Conservation (phyloP, 768 basidiomycete species). For the Psilocybe cyanescens region DNA sequence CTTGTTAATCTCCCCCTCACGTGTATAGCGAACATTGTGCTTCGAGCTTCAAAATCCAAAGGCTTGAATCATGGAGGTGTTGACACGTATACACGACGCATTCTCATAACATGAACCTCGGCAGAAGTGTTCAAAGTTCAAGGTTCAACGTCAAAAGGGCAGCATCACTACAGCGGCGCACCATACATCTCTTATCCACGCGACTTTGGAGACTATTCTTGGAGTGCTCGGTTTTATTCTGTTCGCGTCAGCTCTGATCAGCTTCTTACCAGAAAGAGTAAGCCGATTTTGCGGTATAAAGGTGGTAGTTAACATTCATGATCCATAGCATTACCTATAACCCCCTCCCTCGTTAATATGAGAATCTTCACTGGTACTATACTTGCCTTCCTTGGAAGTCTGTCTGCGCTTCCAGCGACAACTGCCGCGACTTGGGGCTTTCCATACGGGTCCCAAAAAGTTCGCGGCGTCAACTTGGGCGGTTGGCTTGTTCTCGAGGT, state of each 20-base stretch:
- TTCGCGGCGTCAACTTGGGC: slow-evolving; percentile 86
- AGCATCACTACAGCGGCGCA: neutral
- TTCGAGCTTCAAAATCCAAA: neutral
- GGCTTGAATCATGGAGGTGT: neutral
- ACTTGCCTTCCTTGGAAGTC: neutral
- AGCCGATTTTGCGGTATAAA: slow-evolving; percentile 12
- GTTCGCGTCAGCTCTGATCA: slow-evolving; percentile 10
- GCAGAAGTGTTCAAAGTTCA: slow-evolving; percentile 4
- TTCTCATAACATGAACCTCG: slow-evolving; percentile 5
- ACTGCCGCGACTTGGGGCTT: slow-evolving; percentile 53
- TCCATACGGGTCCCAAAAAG: slow-evolving; percentile 72
- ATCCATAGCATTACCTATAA: neutral
- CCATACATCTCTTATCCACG: slow-evolving; percentile 10
- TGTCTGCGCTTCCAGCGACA: slow-evolving; percentile 16
- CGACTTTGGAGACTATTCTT: slow-evolving; percentile 16
- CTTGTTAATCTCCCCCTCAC: slow-evolving; percentile 3
- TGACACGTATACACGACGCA: slow-evolving; percentile 11
- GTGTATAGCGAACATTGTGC: slow-evolving; percentile 11
- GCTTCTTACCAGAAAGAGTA: slow-evolving; percentile 26
- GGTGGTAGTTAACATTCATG: slow-evolving; percentile 2
- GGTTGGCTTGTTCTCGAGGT: slow-evolving; percentile 56
- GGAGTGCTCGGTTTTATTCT: slow-evolving; percentile 12
- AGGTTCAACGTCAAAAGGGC: neutral
- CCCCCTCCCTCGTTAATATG: slow-evolving; percentile 6
- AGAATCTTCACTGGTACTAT: slow-evolving; percentile 1